phyloP scores from a whole-genome alignment of 306 rosid species.

The Canavalia ensiformis region DNA sequence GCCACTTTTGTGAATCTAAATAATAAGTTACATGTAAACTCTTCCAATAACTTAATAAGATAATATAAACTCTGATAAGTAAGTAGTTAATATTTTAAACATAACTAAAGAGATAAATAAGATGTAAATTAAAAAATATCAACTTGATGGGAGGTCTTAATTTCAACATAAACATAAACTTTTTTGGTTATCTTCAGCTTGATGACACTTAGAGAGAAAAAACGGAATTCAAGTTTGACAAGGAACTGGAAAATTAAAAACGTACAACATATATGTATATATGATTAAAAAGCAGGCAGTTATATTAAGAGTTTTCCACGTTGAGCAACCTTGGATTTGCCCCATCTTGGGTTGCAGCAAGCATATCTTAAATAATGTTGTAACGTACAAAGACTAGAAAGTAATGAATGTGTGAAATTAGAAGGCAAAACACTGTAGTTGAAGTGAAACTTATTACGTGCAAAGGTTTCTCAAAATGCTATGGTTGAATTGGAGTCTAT shows the following conservation, averaged over 20 bases:
- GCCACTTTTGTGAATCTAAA: not conserved
- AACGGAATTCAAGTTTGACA: constrained; percentile 19
- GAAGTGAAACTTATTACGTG: constrained; percentile 50
- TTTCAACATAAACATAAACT: not conserved
- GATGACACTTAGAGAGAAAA: not conserved
- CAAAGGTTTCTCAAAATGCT: constrained; percentile 53
- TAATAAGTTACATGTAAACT: not conserved
- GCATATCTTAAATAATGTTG: constrained; percentile 3
- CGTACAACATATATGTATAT: not conserved
- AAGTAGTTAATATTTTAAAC: constrained; percentile 8
- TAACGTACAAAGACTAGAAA: constrained; percentile 38
- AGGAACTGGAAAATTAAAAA: constrained; percentile 26
- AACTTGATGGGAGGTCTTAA: not conserved
- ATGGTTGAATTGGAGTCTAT: constrained; percentile 18
- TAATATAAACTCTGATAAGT: not conserved
- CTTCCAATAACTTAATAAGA: no score
- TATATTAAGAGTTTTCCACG: constrained; percentile 33
- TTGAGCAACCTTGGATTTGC: constrained; percentile 26
- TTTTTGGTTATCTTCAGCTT: not conserved
- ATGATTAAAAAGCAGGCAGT: not conserved
- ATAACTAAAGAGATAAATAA: not conserved
- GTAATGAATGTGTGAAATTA: not conserved
- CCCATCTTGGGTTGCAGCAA: constrained; percentile 31
- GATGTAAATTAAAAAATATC: not conserved
- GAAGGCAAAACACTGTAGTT: constrained; percentile 22